Percentiles rank a stretch among this genome's conserved stretches.
phyloP scores from a whole-genome alignment of 495 filamentous ascomycete species.

The Schizothecium vesticola region DNA sequence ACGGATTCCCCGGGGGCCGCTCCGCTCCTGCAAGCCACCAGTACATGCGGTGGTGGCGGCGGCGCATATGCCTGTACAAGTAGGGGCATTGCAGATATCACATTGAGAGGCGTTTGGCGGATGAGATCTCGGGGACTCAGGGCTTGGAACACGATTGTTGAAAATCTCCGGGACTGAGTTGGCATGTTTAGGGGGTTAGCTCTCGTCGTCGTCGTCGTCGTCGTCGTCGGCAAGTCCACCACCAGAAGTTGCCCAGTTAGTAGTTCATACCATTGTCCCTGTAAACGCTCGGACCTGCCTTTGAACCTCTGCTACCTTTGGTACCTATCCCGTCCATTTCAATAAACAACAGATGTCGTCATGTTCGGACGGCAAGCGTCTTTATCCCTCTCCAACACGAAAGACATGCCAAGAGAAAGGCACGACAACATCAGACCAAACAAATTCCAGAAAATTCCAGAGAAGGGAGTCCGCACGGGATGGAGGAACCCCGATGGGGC shows the following conservation, averaged over 20 bases:
- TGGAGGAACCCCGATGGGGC: not conserved
- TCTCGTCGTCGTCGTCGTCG: too few relatives aligned
- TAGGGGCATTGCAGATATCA: not conserved
- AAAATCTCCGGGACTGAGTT: too few relatives aligned
- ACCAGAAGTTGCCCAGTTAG: not conserved
- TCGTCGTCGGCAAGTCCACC: not conserved
- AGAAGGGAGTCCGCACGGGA: not conserved
- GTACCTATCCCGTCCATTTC: not conserved
- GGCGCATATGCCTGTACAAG: not conserved
- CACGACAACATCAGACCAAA: not conserved
- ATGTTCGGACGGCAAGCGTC: not conserved
- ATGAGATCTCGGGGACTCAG: not conserved
- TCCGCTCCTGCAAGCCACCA: not conserved
- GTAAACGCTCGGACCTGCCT: not conserved
- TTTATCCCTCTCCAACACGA: not conserved
- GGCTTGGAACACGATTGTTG: too few relatives aligned
- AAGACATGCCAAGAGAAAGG: too few relatives aligned
- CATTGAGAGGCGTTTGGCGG: not conserved
- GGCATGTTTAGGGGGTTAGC: too few relatives aligned
- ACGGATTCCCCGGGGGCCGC: not conserved
- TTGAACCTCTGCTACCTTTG: not conserved
- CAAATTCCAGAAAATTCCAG: not conserved
- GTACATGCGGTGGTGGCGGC: not conserved
- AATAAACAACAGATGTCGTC: not conserved
- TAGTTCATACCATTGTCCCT: too few relatives aligned